phyloP scores from a whole-genome alignment of 495 filamentous ascomycete genomes.

The Penicillium mononematosum region DNA sequence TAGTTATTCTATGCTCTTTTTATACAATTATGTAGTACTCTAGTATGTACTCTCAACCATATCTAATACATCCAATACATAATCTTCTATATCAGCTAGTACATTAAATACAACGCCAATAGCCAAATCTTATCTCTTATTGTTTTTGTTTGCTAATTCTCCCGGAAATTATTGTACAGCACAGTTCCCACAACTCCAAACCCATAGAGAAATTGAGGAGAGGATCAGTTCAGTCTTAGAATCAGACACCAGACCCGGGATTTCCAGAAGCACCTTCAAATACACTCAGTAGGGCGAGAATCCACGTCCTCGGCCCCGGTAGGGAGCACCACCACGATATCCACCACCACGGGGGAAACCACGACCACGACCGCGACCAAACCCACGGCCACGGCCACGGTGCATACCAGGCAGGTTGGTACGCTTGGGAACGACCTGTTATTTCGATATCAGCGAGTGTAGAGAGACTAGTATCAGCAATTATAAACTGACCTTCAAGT shows the following conservation, averaged over 20 bases:
- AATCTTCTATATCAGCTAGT: neutral
- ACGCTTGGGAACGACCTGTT: constrained; percentile 88
- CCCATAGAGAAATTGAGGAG: constrained; percentile 21
- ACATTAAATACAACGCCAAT: neutral
- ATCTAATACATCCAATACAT: too few species aligned
- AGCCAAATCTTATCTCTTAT: neutral
- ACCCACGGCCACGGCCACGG: constrained; percentile 69
- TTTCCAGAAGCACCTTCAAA: constrained; percentile 12
- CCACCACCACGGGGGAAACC: constrained; percentile 68
- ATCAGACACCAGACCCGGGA: constrained; percentile 11
- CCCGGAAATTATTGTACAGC: constrained; percentile 39
- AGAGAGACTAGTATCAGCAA: neutral
- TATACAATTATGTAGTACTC: too few species aligned
- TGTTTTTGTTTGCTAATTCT: constrained; percentile 4
- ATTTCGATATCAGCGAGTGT: constrained; percentile 6
- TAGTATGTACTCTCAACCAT: too few species aligned
- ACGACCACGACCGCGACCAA: constrained; percentile 66
- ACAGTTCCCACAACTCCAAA: constrained; percentile 39
- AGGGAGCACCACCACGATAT: constrained; percentile 83
- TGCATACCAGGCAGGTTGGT: constrained; percentile 96
- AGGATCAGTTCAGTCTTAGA: constrained; percentile 6
- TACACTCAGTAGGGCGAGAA: constrained; percentile 71
- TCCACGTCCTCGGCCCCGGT: constrained; percentile 71
- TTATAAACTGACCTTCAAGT: constrained; percentile 71
- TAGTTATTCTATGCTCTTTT: too few species aligned